Percentiles rank a stretch among this genome's conserved stretches.
Conservation (phyloP, 257 asterid genomes). For the Nyctanthes arbortristis region DNA sequence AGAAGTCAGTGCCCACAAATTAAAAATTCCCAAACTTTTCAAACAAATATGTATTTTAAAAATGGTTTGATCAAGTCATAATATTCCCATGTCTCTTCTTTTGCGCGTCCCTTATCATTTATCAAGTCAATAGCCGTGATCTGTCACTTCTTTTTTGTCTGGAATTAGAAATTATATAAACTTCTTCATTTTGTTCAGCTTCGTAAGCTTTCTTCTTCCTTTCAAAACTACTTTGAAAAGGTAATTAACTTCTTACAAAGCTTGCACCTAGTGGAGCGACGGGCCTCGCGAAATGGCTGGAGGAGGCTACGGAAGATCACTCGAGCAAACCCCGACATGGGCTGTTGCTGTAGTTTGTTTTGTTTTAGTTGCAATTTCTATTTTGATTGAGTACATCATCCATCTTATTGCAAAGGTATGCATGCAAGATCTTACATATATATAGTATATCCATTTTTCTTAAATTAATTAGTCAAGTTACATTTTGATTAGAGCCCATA, state of each 20-base stretch:
- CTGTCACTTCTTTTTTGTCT: background rate
- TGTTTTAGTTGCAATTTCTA: slow-evolving; percentile 61
- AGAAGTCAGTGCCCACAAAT: no score
- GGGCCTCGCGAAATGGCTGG: slow-evolving; percentile 55
- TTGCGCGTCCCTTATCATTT: slow-evolving; percentile 20
- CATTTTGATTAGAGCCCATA: no score
- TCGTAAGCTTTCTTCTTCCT: no score
- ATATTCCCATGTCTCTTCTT: background rate
- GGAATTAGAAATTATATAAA: no score
- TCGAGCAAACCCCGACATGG: slow-evolving; percentile 92
- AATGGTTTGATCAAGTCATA: slow-evolving; percentile 26
- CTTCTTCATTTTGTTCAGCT: background rate
- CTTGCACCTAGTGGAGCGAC: no score
- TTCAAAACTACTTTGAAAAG: no score
- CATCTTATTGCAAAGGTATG: slow-evolving; percentile 72
- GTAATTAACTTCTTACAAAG: no score
- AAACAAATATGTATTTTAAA: slow-evolving; percentile 5
- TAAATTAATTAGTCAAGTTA: no score
- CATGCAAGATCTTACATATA: no score
- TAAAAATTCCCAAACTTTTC: background rate
- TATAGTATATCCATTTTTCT: no score
- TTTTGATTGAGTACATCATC: slow-evolving; percentile 63
- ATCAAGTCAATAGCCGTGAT: slow-evolving; percentile 30
- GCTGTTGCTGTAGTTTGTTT: slow-evolving; percentile 85
- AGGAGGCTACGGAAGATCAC: slow-evolving; percentile 62